Percentiles rank a stretch among this genome's conserved stretches.
These are phyloP conservation scores for Schizonepeta tenuifolia DNA, from an alignment of 257 asterid species.

Conservation along the genomic window DNA sequence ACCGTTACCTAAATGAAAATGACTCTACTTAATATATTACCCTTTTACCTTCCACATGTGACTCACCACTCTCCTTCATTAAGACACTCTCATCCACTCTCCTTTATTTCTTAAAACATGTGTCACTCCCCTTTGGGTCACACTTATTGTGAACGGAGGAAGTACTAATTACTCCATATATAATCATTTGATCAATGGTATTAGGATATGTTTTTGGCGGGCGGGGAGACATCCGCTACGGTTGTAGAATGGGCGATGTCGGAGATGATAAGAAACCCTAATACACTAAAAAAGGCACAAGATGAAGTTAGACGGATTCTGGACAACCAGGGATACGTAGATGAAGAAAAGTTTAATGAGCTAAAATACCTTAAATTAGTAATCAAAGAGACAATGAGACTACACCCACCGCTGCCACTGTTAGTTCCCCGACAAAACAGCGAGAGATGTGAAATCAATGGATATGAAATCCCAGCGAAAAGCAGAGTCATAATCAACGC, in stretches of 20 bases:
- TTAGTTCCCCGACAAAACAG: slow-evolving; percentile 20
- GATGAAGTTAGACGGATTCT: not conserved
- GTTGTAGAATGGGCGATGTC: slow-evolving; percentile 36
- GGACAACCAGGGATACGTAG: not conserved
- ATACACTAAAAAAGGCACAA: not conserved
- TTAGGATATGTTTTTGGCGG: slow-evolving; percentile 16
- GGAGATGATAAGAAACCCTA: slow-evolving; percentile 34
- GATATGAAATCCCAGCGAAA: slow-evolving; percentile 9
- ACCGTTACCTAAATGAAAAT: too few relatives aligned
- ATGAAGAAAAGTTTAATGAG: not conserved
- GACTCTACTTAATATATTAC: too few relatives aligned
- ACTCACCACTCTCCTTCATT: too few relatives aligned
- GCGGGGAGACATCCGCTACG: slow-evolving; percentile 31
- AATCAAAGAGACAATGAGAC: not conserved
- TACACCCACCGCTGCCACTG: not conserved
- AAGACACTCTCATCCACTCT: too few relatives aligned
- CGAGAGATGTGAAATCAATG: not conserved
- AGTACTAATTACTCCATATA: too few relatives aligned
- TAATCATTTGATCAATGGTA: not conserved
- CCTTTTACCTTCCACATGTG: too few relatives aligned
- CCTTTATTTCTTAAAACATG: too few relatives aligned
- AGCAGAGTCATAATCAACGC: slow-evolving; percentile 22
- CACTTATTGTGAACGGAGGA: too few relatives aligned
- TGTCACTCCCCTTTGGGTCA: too few relatives aligned
- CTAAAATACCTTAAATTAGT: not conserved